Percentiles rank a stretch among this genome's conserved stretches.
Evolutionary conservation across 768 basidiomycete genomes (phyloP).

Genomic region (Kockovaella imperatae): DNA sequence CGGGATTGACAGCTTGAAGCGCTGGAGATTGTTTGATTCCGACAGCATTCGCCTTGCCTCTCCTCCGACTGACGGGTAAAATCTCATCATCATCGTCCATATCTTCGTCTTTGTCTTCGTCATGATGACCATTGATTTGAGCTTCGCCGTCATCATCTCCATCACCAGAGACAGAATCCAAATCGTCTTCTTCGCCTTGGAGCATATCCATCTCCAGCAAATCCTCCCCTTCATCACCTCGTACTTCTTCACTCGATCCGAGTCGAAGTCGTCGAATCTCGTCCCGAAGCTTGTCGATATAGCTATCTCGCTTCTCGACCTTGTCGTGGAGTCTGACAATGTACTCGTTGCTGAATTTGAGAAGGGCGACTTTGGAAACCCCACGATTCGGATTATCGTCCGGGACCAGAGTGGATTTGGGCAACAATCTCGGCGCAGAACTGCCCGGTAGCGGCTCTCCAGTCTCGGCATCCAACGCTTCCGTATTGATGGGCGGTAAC

Average conservation of each 20-base stretch:
- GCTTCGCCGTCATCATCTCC: constrained; percentile 32
- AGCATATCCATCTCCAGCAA: constrained; percentile 41
- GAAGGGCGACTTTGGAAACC: constrained; percentile 84
- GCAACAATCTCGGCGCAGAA: constrained; percentile 80
- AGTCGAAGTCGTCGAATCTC: constrained; percentile 56
- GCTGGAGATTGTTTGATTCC: too few relatives aligned
- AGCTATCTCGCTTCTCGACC: constrained; percentile 70
- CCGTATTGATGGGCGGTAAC: constrained; percentile 72
- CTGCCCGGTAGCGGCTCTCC: constrained; percentile 78
- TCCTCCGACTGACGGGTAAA: too few relatives aligned
- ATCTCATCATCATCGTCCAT: too few relatives aligned
- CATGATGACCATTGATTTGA: too few relatives aligned
- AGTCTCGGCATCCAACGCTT: constrained; percentile 60
- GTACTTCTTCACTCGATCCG: constrained; percentile 42
- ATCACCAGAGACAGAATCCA: constrained; percentile 11
- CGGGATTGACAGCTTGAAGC: too few relatives aligned
- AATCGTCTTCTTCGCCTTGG: constrained; percentile 44
- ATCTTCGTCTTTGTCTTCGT: too few relatives aligned
- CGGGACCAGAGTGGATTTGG: constrained; percentile 57
- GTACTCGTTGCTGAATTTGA: constrained; percentile 85
- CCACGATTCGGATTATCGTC: constrained; percentile 88
- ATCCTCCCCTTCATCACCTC: constrained; percentile 49
- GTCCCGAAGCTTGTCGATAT: constrained; percentile 59
- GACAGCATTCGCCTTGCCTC: too few relatives aligned
- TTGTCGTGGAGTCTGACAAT: constrained; percentile 68